A percentile compares a stretch with the other conserved stretches of the same genome.
Evolutionary conservation across 2,329 filamentous ascomycete genomes (phyloP).

Genomic region (Didymella sp.): DNA sequence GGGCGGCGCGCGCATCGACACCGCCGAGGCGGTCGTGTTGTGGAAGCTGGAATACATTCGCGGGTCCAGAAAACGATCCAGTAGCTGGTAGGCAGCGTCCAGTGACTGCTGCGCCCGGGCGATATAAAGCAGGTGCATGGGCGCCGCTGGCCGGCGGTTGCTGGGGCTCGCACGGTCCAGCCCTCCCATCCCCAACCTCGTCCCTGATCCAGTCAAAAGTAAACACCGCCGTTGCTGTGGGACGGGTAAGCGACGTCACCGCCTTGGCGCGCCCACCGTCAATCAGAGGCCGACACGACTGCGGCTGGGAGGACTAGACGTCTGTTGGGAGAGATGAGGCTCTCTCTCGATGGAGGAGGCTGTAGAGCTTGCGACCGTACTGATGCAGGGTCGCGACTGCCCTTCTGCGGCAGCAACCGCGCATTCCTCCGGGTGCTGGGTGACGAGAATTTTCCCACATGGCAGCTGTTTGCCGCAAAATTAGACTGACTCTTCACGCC

Average conservation of each 20-base stretch:
- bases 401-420: constrained; percentile 11
- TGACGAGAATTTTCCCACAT: constrained; percentile 19
- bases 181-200: background rate
- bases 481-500: constrained; percentile 14
- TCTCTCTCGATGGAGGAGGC: background rate
- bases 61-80: constrained; percentile 37
- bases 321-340: background rate
- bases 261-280: constrained; percentile 32
- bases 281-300: constrained; percentile 29
- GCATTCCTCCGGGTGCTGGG: constrained; percentile 28
- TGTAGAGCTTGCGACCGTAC: constrained; percentile 7
- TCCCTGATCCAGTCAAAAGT: constrained; percentile 37
- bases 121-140: constrained; percentile 44
- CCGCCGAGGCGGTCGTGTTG: constrained; percentile 52
- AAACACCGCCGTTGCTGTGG: constrained; percentile 41
- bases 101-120: constrained; percentile 36
- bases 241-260: constrained; percentile 38
- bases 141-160: constrained; percentile 9
- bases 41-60: constrained; percentile 42
- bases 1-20: constrained; percentile 54
- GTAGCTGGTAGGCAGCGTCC: constrained; percentile 31
- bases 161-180: constrained; percentile 22
- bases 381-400: constrained; percentile 9
- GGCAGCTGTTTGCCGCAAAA: constrained; percentile 12
- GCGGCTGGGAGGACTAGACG: constrained; percentile 5